These are phyloP conservation scores for Saccharomyces hybrid DNA, from an alignment of 1,139 yeast genomes.

Conservation along the genomic window DNA sequence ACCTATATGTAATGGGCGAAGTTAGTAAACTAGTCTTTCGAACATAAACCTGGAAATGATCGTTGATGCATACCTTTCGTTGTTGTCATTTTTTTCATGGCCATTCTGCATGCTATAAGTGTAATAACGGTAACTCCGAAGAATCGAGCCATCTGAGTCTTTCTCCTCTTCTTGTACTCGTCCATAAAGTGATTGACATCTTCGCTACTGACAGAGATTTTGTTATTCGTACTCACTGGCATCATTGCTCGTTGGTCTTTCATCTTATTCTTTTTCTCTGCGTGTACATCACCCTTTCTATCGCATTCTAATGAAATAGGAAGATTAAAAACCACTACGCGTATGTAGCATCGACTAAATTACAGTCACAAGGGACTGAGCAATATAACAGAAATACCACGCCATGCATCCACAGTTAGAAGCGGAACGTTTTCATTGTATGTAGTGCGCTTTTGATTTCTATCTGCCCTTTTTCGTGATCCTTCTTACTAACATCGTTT, in stretches of 20 bases:
- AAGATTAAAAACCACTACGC: background rate
- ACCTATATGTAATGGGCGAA: background rate
- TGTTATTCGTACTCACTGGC: background rate
- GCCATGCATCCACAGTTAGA: conserved; percentile 40
- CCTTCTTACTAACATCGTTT: conserved; percentile 6
- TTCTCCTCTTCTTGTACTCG: conserved; percentile 46
- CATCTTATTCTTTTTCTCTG: background rate
- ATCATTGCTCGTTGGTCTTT: background rate
- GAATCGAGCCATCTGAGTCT: conserved; percentile 64
- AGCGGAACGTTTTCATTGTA: conserved; percentile 37
- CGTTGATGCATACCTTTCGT: conserved; percentile 48
- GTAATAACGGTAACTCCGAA: conserved; percentile 68
- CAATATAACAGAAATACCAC: background rate
- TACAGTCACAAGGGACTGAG: background rate
- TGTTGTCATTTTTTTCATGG: conserved; percentile 64
- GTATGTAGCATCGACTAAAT: background rate
- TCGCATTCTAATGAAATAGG: background rate
- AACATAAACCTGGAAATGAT: background rate
- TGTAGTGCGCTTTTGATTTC: conserved; percentile 10
- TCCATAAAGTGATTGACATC: conserved; percentile 4
- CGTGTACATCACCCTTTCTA: background rate
- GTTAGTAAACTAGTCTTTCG: background rate
- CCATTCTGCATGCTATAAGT: conserved; percentile 62
- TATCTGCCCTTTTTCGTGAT: background rate
- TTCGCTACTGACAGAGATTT: background rate